Base-by-base conservation (phyloP, 106 monocot species). In the Dactylorhiza incarnata region DNA sequence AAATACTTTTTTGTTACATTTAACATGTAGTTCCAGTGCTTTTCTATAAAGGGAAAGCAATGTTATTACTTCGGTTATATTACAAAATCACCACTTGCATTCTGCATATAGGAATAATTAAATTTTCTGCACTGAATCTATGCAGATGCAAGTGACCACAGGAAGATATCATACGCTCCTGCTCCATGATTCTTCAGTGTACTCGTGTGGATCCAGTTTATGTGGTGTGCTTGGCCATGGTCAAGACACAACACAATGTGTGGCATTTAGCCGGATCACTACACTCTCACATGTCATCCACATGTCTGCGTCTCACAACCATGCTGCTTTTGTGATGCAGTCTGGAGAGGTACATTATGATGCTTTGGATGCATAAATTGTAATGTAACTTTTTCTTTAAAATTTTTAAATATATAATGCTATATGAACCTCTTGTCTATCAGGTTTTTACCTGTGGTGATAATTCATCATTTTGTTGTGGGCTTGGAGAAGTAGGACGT, bases 191-290 rank as follows among this genome's bases (percentile, higher is more conserved):
- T 89, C 91, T 5, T 91, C 78, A 22, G 89, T 89, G 25, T 97
- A 97, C 80, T 97, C 97, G 8, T 97, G 97, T 83, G 97, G 97
- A 68, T 97, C 97, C 25, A 97, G 94, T 78, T 86, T 94, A 78
- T 97, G 97, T 85, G 97, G 97, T 37, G 97, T 97, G 72, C 91
- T 97, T 81, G 94, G 97, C 78, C 94, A 97, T 89, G 97, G 97
- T 77, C 89, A 79, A 80, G 87, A 91, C 73, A 91, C 84, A 78
- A 97, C 85, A 44, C 97, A 94, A 65, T 94, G 91, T 83, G 83
- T 48, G 7, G 55, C 89, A 75, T 97, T 97, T 78, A 87, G 84
- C 17, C 84, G 78, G 11, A 89, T 97, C 45, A 86, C 91, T 51
- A 86, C 94, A 23, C 62, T 81, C 45, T 89, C 89, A 43, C 86